Conservation (phyloP, 23 red algal species). For the Agarophyton chilense region DNA sequence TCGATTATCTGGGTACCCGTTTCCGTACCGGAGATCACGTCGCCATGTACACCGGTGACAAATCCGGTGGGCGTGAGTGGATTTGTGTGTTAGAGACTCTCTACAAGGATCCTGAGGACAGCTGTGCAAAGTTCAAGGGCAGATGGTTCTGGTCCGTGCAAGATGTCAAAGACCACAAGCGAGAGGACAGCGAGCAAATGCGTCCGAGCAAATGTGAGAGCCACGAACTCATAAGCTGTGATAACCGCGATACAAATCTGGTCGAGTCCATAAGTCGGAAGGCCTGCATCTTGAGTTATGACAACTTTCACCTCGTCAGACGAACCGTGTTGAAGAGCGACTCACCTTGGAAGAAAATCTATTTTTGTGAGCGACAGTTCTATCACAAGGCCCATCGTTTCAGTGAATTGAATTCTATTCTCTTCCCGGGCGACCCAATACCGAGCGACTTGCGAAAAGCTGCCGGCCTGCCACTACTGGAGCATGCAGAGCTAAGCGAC, state of each 20-base stretch:
- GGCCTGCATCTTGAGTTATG: conserved; percentile 33
- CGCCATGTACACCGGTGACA: conserved; percentile 57
- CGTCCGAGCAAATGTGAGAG: conserved; percentile 43
- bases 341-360: conserved; percentile 16
- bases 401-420: conserved; percentile 54
- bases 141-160: conserved; percentile 69
- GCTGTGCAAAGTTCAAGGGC: conserved; percentile 52
- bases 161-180: conserved; percentile 37
- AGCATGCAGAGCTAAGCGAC: conserved; percentile 35
- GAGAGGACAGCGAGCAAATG: conserved; percentile 36
- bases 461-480: conserved; percentile 35
- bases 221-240: conserved; percentile 49
- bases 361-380: conserved; percentile 67
- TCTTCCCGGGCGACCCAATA: conserved; percentile 72
- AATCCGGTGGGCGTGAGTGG: conserved; percentile 53
- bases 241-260: conserved; percentile 67
- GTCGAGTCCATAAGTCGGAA: conserved; percentile 65
- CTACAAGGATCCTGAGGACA: conserved; percentile 31
- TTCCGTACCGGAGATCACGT: conserved; percentile 69
- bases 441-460: conserved; percentile 51
- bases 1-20: conserved; percentile 60
- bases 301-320: conserved; percentile 65
- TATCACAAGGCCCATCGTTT: conserved; percentile 73
- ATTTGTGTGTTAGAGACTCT: conserved; percentile 54
- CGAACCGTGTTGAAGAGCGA: conserved; percentile 34